Evolutionary conservation across 2,329 filamentous ascomycete genomes (phyloP).

Genomic region (Monosporascus sp.): DNA sequence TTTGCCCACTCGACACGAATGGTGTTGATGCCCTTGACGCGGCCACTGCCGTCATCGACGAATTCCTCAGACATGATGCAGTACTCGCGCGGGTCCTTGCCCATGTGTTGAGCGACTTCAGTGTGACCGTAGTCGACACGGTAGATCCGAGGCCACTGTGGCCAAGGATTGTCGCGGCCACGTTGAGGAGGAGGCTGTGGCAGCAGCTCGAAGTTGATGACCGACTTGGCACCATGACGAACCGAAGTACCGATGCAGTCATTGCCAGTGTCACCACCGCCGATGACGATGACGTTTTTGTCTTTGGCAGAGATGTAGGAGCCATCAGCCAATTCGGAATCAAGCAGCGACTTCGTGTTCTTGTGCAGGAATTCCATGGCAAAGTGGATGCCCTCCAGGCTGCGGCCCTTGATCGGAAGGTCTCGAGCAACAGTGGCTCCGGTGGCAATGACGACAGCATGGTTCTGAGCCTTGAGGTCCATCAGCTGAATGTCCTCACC

Average conservation of each 20-base stretch:
- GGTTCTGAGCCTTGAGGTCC: slow-evolving; percentile 66
- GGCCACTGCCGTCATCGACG: slow-evolving; percentile 78
- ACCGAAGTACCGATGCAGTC: slow-evolving; percentile 97
- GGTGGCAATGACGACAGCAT: slow-evolving; percentile 86
- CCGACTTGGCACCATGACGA: slow-evolving; percentile 89
- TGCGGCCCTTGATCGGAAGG: slow-evolving; percentile 82
- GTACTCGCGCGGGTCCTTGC: slow-evolving; percentile 92
- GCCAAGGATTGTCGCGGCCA: slow-evolving; percentile 93
- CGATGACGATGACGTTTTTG: slow-evolving; percentile 95
- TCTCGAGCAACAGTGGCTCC: slow-evolving; percentile 92
- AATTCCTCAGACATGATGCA: slow-evolving; percentile 99
- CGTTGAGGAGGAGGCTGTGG: slow-evolving; percentile 89
- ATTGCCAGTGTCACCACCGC: slow-evolving; percentile 95
- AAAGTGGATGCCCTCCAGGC: slow-evolving; percentile 85
- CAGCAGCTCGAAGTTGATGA: slow-evolving; percentile 93
- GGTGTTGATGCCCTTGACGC: slow-evolving; percentile 93
- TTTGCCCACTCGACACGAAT: slow-evolving; percentile 95
- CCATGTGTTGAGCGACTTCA: slow-evolving; percentile 93
- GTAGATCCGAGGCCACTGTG: slow-evolving; percentile 96
- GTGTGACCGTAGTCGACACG: slow-evolving; percentile 97
- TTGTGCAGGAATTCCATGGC: slow-evolving; percentile 97
- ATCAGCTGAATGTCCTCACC: slow-evolving; percentile 69
- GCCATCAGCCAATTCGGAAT: slow-evolving; percentile 78
- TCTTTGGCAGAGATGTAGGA: slow-evolving; percentile 91
- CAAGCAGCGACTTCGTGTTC: slow-evolving; percentile 95